Conservation (phyloP, 2,329 filamentous ascomycete genomes). For the Monilinia vaccinii-corymbosi region DNA sequence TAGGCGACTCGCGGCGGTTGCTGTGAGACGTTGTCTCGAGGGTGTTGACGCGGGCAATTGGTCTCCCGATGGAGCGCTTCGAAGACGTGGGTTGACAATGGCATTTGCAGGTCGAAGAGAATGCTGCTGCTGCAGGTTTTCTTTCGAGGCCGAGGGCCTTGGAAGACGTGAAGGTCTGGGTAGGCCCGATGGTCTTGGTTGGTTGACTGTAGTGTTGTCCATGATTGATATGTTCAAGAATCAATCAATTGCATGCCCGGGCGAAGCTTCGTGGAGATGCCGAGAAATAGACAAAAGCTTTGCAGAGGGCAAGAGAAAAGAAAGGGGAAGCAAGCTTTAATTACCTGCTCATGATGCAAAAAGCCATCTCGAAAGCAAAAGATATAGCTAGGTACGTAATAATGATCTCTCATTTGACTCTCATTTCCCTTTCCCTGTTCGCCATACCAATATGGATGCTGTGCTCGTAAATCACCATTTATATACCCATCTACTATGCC, state of each 20-base stretch:
- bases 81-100: conserved; percentile 22
- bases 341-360: not conserved
- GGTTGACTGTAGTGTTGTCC: conserved; percentile 22
- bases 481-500: too few species aligned
- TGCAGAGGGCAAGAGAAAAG: not conserved
- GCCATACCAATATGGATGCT: too few species aligned
- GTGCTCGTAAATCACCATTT: too few species aligned
- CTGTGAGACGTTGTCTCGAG: not conserved
- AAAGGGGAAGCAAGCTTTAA: not conserved
- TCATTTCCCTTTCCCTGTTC: not conserved
- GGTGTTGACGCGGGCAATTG: conserved; percentile 14
- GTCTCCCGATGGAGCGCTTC: conserved; percentile 21
- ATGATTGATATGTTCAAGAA: conserved; percentile 17
- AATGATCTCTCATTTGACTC: not conserved
- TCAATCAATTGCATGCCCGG: conserved; percentile 13
- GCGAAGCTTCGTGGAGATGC: not conserved
- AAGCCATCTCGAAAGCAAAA: not conserved
- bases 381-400: too few species aligned
- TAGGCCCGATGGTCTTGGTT: conserved; percentile 29
- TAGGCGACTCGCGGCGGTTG: conserved; percentile 1
- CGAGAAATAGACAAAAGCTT: not conserved
- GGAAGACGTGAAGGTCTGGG: conserved; percentile 37
- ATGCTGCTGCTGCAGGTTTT: conserved; percentile 34
- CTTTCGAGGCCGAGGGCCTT: conserved; percentile 38
- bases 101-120: conserved; percentile 14